phyloP scores from a whole-genome alignment of 164 flowering plant species.

The Umbilicus rupestris region DNA sequence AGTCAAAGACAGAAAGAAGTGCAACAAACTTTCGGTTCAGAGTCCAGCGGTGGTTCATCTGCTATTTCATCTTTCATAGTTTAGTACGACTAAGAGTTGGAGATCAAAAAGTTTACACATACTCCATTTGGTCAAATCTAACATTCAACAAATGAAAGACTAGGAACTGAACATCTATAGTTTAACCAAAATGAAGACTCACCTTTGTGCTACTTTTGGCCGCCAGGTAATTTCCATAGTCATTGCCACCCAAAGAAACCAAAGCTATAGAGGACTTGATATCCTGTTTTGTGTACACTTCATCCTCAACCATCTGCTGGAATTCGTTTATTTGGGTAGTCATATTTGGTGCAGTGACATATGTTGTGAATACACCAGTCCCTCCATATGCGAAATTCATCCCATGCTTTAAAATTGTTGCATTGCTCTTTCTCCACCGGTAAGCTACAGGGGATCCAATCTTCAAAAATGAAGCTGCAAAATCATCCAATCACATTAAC shows the following conservation, averaged over 20 bases:
- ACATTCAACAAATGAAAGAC: slow-evolving; percentile 13
- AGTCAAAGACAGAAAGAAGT: too few species aligned
- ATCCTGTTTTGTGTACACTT: not conserved
- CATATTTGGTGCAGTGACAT: slow-evolving; percentile 24
- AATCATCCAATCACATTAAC: not conserved
- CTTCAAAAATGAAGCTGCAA: not conserved
- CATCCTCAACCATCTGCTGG: slow-evolving; percentile 10
- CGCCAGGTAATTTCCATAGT: slow-evolving; percentile 25
- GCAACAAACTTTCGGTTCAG: too few species aligned
- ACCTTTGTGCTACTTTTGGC: slow-evolving; percentile 11
- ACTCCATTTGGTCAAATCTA: not conserved
- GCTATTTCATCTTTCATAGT: not conserved
- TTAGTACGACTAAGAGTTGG: too few species aligned
- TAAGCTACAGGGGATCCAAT: not conserved
- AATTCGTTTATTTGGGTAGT: slow-evolving; percentile 33
- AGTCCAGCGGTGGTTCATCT: not conserved
- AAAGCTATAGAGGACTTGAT: slow-evolving; percentile 17
- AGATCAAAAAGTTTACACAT: too few species aligned
- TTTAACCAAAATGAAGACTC: too few species aligned
- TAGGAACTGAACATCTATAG: not conserved
- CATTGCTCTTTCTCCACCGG: not conserved
- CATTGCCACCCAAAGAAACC: slow-evolving; percentile 43
- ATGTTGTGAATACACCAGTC: slow-evolving; percentile 44
- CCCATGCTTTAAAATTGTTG: slow-evolving; percentile 18
- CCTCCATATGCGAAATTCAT: slow-evolving; percentile 39